These are phyloP conservation scores for Cairneyella variabilis DNA, from an alignment of 495 filamentous ascomycete genomes.

Conservation along the genomic window DNA sequence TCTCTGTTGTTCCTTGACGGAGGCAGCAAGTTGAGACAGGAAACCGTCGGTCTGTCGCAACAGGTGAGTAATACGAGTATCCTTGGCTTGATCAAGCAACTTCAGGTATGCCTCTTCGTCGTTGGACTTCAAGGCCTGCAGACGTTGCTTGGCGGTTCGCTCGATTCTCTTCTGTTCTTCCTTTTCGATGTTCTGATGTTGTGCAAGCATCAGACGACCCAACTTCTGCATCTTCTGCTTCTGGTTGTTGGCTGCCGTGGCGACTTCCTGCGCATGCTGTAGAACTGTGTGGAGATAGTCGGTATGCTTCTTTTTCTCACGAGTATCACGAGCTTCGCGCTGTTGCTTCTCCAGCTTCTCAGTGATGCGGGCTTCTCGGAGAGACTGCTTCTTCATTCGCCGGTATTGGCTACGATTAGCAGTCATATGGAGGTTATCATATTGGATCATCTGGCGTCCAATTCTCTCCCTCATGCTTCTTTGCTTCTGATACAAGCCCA, in stretches of 20 bases:
- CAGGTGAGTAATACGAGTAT: conserved; percentile 96
- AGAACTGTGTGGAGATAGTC: conserved; percentile 79
- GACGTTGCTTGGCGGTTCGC: conserved; percentile 97
- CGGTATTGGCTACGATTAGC: conserved; percentile 85
- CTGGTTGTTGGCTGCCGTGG: conserved; percentile 59
- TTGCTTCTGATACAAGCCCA: conserved; percentile 80
- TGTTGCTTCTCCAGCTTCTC: conserved; percentile 99
- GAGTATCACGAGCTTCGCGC: conserved; percentile 85
- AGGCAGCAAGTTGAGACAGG: conserved; percentile 88
- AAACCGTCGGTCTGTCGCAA: conserved; percentile 96
- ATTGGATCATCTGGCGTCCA: conserved; percentile 83
- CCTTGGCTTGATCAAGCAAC: conserved; percentile 94
- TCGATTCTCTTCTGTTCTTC: conserved; percentile 98
- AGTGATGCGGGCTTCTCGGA: conserved; percentile 94
- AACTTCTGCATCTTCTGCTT: conserved; percentile 72
- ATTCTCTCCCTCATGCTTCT: conserved; percentile 79
- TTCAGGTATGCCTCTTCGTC: conserved; percentile 98
- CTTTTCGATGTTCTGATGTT: conserved; percentile 95
- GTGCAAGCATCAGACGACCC: conserved; percentile 77
- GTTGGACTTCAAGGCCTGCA: conserved; percentile 96
- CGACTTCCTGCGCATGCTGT: conserved; percentile 60
- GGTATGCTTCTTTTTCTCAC: conserved; percentile 93
- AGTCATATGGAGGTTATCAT: conserved; percentile 92
- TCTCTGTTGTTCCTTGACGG: conserved; percentile 88
- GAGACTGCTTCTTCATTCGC: conserved; percentile 91